A percentile compares a stretch with the other conserved stretches of the same genome.
phyloP scores from a whole-genome alignment of 108 stramenopile genomes.

The Cyclotella cryptica region DNA sequence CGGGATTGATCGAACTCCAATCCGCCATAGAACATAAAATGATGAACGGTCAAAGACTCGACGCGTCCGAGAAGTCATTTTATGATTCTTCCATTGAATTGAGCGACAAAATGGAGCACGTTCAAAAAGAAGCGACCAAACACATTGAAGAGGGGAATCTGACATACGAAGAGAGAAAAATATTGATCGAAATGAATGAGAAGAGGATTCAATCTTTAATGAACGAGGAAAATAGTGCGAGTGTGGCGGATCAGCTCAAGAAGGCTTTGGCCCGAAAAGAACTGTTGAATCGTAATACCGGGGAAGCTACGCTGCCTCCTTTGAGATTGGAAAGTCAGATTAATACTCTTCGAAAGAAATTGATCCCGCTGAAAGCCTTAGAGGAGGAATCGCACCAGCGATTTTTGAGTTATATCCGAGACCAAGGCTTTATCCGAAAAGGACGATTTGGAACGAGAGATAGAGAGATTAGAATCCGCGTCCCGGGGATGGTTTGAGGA shows the following conservation, averaged over 20 bases:
- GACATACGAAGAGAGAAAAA: conserved; percentile 62
- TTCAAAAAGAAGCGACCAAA: conserved; percentile 65
- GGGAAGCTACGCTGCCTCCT: conserved; percentile 41
- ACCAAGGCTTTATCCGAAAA: conserved; percentile 73
- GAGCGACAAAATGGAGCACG: conserved; percentile 66
- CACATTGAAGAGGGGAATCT: conserved; percentile 79
- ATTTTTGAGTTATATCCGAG: conserved; percentile 71
- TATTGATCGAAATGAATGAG: conserved; percentile 72
- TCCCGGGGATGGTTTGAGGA: conserved; percentile 90
- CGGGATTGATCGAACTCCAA: conserved; percentile 41
- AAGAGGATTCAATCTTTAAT: conserved; percentile 57
- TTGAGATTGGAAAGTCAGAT: conserved; percentile 75
- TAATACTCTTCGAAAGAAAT: conserved; percentile 59
- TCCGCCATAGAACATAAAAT: conserved; percentile 81
- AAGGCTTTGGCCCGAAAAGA: conserved; percentile 68
- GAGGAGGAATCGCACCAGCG: conserved; percentile 77
- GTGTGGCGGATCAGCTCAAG: conserved; percentile 65
- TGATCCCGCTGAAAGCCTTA: conserved; percentile 66
- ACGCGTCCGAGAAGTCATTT: conserved; percentile 81
- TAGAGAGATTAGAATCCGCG: conserved; percentile 62
- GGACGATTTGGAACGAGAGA: conserved; percentile 79
- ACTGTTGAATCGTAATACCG: conserved; percentile 46
- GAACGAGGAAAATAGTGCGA: conserved; percentile 64
- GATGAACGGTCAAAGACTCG: conserved; percentile 72
- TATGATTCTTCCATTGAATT: conserved; percentile 79